Percentiles rank a stretch among this genome's conserved stretches.
Evolutionary conservation across 805 yeast genomes (phyloP).

Genomic region (Sugiyamaella americana): DNA sequence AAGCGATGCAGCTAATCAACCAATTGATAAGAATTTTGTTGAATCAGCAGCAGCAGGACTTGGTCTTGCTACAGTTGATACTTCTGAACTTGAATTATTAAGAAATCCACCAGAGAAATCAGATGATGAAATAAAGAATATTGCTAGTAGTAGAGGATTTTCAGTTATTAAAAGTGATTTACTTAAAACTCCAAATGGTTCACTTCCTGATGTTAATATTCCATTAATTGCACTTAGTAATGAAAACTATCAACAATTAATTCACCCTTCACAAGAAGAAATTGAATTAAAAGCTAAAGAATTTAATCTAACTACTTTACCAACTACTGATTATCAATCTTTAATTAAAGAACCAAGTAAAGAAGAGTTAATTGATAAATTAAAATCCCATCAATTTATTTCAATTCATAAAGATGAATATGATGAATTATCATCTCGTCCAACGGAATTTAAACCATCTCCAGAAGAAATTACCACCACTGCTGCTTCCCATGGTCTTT

Average conservation of each 20-base stretch:
- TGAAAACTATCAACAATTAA: constrained; percentile 17
- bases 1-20: constrained; percentile 23
- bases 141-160: neutral
- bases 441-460: constrained; percentile 19
- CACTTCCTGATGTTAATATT: neutral
- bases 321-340: constrained; percentile 17
- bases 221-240: constrained; percentile 13
- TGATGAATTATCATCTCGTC: constrained; percentile 16
- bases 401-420: constrained; percentile 15
- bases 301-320: constrained; percentile 27
- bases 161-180: neutral
- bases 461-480: constrained; percentile 25
- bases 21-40: constrained; percentile 20
- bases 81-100: constrained; percentile 13
- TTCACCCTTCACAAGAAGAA: constrained; percentile 13
- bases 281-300: constrained; percentile 21
- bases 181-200: neutral
- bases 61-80: constrained; percentile 20
- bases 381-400: constrained; percentile 17
- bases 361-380: constrained; percentile 19
- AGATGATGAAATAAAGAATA: constrained; percentile 16
- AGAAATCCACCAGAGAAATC: constrained; percentile 13
- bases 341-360: constrained; percentile 15
- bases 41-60: constrained; percentile 24
- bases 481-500: constrained; percentile 18